Evolutionary conservation across 2,329 filamentous ascomycete genomes (phyloP).

Genomic region (Karstenula rhodostoma): DNA sequence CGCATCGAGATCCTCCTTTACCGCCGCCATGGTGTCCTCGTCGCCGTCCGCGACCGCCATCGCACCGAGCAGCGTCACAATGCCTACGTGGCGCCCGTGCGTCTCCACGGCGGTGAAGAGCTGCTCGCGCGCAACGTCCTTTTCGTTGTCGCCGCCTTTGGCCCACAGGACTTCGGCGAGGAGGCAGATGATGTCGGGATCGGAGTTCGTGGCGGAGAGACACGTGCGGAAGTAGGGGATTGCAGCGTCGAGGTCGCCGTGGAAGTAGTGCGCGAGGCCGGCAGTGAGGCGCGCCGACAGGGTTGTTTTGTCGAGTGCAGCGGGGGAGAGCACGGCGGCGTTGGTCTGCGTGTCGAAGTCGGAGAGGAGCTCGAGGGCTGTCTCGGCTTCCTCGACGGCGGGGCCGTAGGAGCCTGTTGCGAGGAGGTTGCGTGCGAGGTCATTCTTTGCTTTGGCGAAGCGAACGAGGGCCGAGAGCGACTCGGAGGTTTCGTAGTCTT

Average conservation of each 20-base stretch:
- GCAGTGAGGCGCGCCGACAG: constrained; percentile 87
- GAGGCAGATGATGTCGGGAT: constrained; percentile 85
- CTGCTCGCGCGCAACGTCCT: constrained; percentile 77
- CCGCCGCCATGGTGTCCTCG: constrained; percentile 79
- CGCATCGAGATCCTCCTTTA: constrained; percentile 76
- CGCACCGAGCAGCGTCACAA: constrained; percentile 81
- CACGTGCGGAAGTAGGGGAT: constrained; percentile 83
- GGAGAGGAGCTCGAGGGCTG: constrained; percentile 78
- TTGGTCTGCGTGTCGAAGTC: constrained; percentile 65
- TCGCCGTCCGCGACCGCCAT: constrained; percentile 85
- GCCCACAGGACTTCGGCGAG: constrained; percentile 94
- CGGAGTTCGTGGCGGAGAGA: constrained; percentile 75
- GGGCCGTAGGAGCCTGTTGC: constrained; percentile 70
- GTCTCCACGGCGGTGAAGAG: constrained; percentile 82
- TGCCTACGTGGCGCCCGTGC: constrained; percentile 77
- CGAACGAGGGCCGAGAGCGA: constrained; percentile 74
- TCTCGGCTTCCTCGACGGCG: constrained; percentile 81
- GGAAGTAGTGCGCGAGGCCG: constrained; percentile 82
- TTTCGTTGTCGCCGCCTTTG: constrained; percentile 76
- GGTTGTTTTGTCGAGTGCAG: constrained; percentile 73
- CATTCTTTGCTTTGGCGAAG: constrained; percentile 84
- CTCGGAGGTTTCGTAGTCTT: constrained; percentile 84
- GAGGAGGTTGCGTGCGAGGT: constrained; percentile 84
- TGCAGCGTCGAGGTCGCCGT: constrained; percentile 70
- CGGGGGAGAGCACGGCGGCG: constrained; percentile 64